Conservation (phyloP, 148 eudicot species). For the Rhododendron kiyosumense region DNA sequence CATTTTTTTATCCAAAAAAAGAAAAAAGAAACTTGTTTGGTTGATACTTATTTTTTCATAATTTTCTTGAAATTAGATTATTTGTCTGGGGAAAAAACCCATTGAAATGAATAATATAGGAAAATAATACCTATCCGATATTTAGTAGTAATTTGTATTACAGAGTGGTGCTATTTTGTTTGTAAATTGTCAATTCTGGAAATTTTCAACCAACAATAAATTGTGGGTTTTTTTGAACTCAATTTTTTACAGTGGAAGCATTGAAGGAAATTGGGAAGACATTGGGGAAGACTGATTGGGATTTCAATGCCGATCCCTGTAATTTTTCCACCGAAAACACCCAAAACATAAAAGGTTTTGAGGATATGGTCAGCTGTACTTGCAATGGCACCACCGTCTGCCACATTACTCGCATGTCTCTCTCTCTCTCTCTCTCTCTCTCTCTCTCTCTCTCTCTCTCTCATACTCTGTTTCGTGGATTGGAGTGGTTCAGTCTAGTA, state of each 20-base stretch:
- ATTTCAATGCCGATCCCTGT: slow-evolving; percentile 27
- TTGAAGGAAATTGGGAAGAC: slow-evolving; percentile 17
- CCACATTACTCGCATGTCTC: slow-evolving; percentile 27
- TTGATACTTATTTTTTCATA: too few relatives aligned
- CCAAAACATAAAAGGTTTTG: not conserved
- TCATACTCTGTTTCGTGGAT: not conserved
- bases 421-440: not conserved
- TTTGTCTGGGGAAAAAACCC: too few relatives aligned
- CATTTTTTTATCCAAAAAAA: too few relatives aligned
- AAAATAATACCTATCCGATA: too few relatives aligned
- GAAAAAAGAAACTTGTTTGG: too few relatives aligned
- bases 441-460: not conserved
- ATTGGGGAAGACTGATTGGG: slow-evolving; percentile 31
- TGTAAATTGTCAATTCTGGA: too few relatives aligned
- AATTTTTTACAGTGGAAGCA: slow-evolving; percentile 19
- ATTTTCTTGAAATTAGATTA: too few relatives aligned
- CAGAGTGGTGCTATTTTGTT: too few relatives aligned
- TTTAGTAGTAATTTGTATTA: too few relatives aligned
- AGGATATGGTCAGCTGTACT: slow-evolving; percentile 12
- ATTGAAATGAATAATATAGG: too few relatives aligned
- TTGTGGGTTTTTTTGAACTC: not conserved
- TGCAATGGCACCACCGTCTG: slow-evolving; percentile 26
- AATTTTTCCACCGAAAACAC: slow-evolving; percentile 4
- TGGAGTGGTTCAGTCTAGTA: too few relatives aligned
- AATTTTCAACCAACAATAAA: not conserved